Base-by-base conservation (phyloP, 2,329 filamentous ascomycete genomes). In the Hymenoscyphus fructigenus region DNA sequence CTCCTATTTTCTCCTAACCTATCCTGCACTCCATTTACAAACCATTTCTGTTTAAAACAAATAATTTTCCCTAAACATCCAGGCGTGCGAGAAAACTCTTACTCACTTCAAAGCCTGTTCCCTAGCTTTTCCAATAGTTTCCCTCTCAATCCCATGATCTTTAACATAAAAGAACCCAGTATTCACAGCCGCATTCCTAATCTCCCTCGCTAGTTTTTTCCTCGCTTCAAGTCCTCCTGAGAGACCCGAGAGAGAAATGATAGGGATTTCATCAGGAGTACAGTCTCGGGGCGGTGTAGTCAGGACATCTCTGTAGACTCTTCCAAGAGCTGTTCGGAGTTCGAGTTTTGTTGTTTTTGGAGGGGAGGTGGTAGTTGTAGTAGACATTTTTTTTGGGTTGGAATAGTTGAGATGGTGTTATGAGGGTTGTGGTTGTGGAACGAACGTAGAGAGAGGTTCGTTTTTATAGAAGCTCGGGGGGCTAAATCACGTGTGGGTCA, bases 81-180 rank as follows among this genome's bases (percentile, higher is more conserved):
- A n/a, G n/a, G n/a, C n/a, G n/a, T n/a, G n/a, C n/a, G n/a, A n/a
- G n/a, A n/a, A 56, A 17, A 12, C 23, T 53, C 36, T 23, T n/a
- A 68, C 71, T 59, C 55, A 75, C 71, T 63, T 61, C 29, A 74
- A 50, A 15, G 73, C 65, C 58, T 76, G 73, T 41, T 71, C 71
- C 61, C 66, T 75, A 17, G 73, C 74, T 63, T 70, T 69, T 5
- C 57, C 63, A 65, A 78, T 78, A 5, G 67, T 71, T 28, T 73
- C 69, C 26, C 77, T 70, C 0, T 74, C 60, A 14, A 81, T 78
- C 0, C 79, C 79, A 69, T 81, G 78, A 53, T 82, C 80, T 65
- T 77, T 78, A 64, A 82, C 75, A 65, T 82, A 82, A 69, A 83
- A 82, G 69, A 82, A 82, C 0, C 81, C 81, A 0, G 76, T 81